A percentile compares a stretch with the other conserved stretches of the same genome.
Conservation (phyloP, 768 basidiomycete species). For the Austroboletus eburneus region DNA sequence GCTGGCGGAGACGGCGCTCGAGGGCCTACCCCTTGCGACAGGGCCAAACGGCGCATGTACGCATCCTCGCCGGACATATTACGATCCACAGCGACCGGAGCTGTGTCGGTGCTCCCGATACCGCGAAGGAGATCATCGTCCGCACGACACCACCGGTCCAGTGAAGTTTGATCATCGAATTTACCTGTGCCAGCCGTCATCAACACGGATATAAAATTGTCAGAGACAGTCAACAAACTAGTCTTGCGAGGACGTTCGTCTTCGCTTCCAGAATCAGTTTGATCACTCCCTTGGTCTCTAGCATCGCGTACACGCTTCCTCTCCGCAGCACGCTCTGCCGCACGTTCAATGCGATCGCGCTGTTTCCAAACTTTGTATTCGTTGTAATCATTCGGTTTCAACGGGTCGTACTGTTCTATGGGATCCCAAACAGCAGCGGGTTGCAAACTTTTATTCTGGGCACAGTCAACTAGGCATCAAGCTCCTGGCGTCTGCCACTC, state of each 20-base stretch:
- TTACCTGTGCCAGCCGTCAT: constrained; percentile 31
- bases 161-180: constrained; percentile 37
- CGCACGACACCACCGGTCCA: constrained; percentile 52
- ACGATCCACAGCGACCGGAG: constrained; percentile 40
- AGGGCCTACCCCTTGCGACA: constrained; percentile 43
- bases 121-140: constrained; percentile 42
- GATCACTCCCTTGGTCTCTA: constrained; percentile 45
- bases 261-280: constrained; percentile 70
- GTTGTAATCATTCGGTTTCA: constrained; percentile 83
- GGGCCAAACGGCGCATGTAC: constrained; percentile 70
- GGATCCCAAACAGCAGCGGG: constrained; percentile 69
- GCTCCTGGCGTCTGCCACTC: constrained; percentile 8
- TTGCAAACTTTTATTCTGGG: constrained; percentile 58
- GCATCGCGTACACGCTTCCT: constrained; percentile 53
- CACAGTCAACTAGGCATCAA: constrained; percentile 3
- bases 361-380: constrained; percentile 83
- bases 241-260: constrained; percentile 63
- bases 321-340: constrained; percentile 58
- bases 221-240: constrained; percentile 38
- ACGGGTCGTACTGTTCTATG: constrained; percentile 71
- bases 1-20: constrained; percentile 29
- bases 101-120: constrained; percentile 12
- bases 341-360: constrained; percentile 67
- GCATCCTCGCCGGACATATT: constrained; percentile 74
- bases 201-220: neutral